Evolutionary conservation across 805 yeast genomes (phyloP).

Genomic region (Ogataea nitratoaversa): DNA sequence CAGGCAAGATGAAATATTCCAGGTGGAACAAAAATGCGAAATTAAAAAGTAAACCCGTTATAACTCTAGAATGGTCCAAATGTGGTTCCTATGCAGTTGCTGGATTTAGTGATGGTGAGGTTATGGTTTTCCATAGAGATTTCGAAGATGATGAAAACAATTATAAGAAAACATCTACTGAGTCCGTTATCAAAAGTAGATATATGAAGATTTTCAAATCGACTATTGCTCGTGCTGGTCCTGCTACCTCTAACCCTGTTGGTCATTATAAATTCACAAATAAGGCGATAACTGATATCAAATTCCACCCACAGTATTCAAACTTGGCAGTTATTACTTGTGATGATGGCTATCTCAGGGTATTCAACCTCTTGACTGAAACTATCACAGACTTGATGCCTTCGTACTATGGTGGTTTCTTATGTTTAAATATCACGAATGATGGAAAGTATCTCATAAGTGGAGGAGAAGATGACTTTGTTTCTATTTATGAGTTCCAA

Average conservation of each 20-base stretch:
- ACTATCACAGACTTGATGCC: constrained; percentile 50
- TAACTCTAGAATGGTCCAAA: constrained; percentile 44
- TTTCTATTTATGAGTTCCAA: constrained; percentile 38
- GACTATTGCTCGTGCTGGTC: constrained; percentile 3
- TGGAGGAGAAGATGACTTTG: constrained; percentile 56
- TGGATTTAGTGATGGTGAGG: constrained; percentile 62
- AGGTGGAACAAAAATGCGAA: constrained; percentile 50
- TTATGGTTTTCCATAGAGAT: constrained; percentile 47
- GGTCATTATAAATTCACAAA: constrained; percentile 63
- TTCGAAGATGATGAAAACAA: constrained; percentile 42
- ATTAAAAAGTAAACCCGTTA: constrained; percentile 38
- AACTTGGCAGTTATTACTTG: constrained; percentile 47
- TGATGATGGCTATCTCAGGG: constrained; percentile 60
- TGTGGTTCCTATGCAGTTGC: constrained; percentile 47
- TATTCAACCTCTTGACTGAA: constrained; percentile 48
- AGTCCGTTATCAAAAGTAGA: constrained; percentile 27
- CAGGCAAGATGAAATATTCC: constrained; percentile 42
- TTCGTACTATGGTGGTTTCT: constrained; percentile 62
- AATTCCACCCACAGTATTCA: constrained; percentile 37
- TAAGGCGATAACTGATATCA: constrained; percentile 49
- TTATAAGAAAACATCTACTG: constrained; percentile 2
- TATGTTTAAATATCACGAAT: constrained; percentile 43
- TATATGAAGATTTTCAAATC: constrained; percentile 31
- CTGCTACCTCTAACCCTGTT: constrained; percentile 35
- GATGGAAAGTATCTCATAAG: constrained; percentile 44